Conservation (phyloP, 192 early-diverging fungal species). For the Coemansia sp. region DNA sequence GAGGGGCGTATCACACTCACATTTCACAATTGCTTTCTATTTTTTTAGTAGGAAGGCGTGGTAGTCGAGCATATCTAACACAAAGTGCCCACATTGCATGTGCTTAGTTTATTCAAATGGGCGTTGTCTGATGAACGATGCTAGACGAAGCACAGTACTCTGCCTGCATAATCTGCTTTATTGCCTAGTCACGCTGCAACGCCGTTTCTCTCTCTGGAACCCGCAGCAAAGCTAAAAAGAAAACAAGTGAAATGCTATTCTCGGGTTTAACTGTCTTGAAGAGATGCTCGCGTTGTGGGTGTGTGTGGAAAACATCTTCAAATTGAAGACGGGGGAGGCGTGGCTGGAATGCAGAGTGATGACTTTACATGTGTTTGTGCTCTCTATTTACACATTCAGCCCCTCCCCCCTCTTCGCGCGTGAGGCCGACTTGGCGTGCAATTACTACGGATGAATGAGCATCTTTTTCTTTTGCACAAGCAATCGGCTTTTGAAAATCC, state of each 20-base stretch:
- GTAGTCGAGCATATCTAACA: not conserved
- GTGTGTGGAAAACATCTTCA: constrained; percentile 2
- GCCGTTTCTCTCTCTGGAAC: constrained; percentile 3
- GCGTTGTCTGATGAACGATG: constrained; percentile 15
- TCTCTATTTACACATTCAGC: constrained; percentile 15
- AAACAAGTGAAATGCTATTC: constrained; percentile 11
- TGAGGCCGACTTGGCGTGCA: not conserved
- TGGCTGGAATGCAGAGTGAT: constrained; percentile 13
- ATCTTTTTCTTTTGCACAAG: no score
- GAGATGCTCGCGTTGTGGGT: constrained; percentile 15
- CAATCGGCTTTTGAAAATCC: no score
- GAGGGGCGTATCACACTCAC: not conserved
- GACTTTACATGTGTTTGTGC: constrained; percentile 10
- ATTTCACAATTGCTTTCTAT: not conserved
- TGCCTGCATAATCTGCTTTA: constrained; percentile 26
- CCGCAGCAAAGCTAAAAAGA: constrained; percentile 5
- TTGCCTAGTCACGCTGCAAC: constrained; percentile 25
- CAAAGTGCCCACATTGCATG: not conserved
- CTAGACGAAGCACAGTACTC: constrained; percentile 5
- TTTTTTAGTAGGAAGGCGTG: not conserved
- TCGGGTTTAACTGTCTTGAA: not conserved
- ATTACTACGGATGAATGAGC: constrained; percentile 1
- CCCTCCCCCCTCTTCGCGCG: constrained; percentile 2
- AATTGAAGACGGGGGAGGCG: not conserved
- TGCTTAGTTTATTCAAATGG: not conserved